These are phyloP conservation scores for Melampsora americana DNA, from an alignment of 1,284 basidiomycete species.

Conservation along the genomic window DNA sequence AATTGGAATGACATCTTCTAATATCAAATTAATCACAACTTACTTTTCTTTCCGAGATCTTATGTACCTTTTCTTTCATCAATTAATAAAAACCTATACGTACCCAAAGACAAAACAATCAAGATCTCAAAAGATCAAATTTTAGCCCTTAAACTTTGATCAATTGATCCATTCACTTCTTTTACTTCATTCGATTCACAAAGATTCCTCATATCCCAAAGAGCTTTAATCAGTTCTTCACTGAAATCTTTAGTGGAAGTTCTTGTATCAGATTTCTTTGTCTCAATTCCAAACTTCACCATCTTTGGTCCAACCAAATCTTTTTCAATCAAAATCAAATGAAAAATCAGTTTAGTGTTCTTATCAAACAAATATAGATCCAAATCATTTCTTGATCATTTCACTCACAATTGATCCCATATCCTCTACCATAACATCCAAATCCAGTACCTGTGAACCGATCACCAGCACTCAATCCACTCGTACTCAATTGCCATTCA, in stretches of 20 bases:
- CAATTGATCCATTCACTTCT: background rate
- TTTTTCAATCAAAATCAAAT: conserved; percentile 52
- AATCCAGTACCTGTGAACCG: conserved; percentile 86
- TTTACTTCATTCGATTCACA: conserved; percentile 55
- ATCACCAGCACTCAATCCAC: conserved; percentile 79
- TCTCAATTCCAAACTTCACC: conserved; percentile 93
- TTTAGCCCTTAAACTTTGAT: background rate
- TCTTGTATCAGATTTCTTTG: conserved; percentile 67
- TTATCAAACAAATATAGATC: too few species aligned
- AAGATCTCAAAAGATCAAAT: background rate
- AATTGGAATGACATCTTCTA: background rate
- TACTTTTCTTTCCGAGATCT: background rate
- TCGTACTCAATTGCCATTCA: conserved; percentile 88
- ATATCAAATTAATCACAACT: background rate
- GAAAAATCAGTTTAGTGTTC: background rate
- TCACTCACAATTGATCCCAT: conserved; percentile 81
- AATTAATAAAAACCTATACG: background rate
- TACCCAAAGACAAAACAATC: background rate
- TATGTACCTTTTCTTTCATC: background rate
- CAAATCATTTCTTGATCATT: too few species aligned
- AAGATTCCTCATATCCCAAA: conserved; percentile 68
- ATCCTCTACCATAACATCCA: conserved; percentile 65
- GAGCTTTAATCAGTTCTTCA: conserved; percentile 64
- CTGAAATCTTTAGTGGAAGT: conserved; percentile 75
- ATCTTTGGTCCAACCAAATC: conserved; percentile 76